A percentile compares a stretch with the other conserved stretches of the same genome.
These are phyloP conservation scores for Cyclotella sp. DNA, from an alignment of 108 stramenopile genomes.

Conservation along the genomic window DNA sequence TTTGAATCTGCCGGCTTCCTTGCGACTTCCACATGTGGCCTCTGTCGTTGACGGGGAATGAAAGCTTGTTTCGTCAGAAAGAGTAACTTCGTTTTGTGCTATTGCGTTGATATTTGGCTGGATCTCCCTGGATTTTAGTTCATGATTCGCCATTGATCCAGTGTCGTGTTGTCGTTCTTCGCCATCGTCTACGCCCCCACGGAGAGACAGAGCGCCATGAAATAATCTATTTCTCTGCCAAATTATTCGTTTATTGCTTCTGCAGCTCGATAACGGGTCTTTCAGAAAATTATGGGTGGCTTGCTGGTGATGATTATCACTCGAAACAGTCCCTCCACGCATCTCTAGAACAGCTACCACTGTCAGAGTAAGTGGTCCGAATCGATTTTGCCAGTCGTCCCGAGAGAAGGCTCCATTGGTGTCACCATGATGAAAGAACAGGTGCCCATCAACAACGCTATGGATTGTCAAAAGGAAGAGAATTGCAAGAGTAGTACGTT, in stretches of 20 bases:
- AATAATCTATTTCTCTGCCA: constrained; percentile 16
- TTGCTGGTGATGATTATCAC: neutral
- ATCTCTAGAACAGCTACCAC: neutral
- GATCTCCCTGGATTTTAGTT: neutral
- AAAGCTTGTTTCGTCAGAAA: neutral
- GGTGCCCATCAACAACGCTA: neutral
- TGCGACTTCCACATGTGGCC: no score
- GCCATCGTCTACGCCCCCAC: constrained; percentile 17
- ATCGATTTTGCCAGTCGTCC: neutral
- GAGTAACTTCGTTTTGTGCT: neutral
- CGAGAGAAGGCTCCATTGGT: neutral
- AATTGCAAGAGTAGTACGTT: neutral
- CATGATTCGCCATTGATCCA: neutral
- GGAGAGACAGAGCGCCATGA: constrained; percentile 8
- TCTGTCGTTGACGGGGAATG: no score
- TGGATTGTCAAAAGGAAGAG: neutral
- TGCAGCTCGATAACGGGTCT: neutral
- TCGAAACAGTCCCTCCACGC: neutral
- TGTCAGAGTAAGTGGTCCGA: neutral
- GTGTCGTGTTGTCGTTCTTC: neutral
- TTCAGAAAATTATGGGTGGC: no score
- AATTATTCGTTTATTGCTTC: constrained; percentile 7
- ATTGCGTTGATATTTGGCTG: neutral
- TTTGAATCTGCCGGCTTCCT: neutral
- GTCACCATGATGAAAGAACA: neutral